Evolutionary conservation across 495 filamentous ascomycete genomes (phyloP).

Genomic region (Neurospora hispaniola): DNA sequence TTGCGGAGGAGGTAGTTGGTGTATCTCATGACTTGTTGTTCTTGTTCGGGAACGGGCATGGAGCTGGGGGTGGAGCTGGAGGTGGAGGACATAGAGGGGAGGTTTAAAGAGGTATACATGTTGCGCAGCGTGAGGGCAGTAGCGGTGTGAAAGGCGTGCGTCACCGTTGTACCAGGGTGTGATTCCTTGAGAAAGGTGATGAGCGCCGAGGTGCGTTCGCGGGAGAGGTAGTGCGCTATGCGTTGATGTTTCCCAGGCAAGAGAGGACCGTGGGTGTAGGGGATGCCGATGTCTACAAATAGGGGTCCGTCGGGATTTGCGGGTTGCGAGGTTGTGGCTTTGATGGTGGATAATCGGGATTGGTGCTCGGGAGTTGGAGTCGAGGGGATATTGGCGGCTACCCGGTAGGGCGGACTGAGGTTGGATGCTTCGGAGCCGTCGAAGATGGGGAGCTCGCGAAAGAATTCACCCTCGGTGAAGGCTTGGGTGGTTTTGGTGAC

Average conservation of each 20-base stretch:
- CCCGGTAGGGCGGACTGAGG: conserved; percentile 12
- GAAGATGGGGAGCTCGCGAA: neutral
- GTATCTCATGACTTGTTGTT: conserved; percentile 7
- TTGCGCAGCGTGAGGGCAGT: conserved; percentile 20
- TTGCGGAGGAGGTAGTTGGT: conserved; percentile 25
- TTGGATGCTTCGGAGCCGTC: conserved; percentile 10
- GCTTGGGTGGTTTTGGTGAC: conserved; percentile 9
- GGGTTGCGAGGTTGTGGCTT: neutral
- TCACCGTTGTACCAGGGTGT: conserved; percentile 15
- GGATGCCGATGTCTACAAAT: neutral
- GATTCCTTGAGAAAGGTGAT: conserved; percentile 12
- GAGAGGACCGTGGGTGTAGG: neutral
- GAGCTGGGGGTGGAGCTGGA: too few species aligned
- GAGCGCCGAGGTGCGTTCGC: conserved; percentile 6
- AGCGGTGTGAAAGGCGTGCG: conserved; percentile 26
- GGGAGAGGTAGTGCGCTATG: conserved; percentile 5
- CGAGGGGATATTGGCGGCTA: conserved; percentile 7
- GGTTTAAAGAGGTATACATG: too few species aligned
- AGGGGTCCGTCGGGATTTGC: neutral
- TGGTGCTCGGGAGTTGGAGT: neutral
- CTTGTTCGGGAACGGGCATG: neutral
- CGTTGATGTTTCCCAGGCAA: conserved; percentile 11
- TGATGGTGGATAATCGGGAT: neutral
- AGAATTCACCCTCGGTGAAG: conserved; percentile 5
- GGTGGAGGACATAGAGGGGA: too few species aligned